Base-by-base conservation (phyloP, 176 grass and related monocot genomes). In the Cocos nucifera region DNA sequence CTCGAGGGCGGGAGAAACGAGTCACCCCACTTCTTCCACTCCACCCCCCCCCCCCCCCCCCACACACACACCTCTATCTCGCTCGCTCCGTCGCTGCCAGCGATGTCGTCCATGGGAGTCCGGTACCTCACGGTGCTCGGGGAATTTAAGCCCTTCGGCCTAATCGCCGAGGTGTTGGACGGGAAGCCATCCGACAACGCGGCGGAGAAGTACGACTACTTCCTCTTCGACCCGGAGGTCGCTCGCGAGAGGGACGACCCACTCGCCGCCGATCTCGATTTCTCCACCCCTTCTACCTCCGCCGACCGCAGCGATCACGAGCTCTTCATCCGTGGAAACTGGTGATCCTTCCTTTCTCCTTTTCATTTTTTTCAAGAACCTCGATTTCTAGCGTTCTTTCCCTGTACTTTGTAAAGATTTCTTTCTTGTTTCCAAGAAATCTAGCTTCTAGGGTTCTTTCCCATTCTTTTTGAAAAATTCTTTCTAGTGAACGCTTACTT, bases 241-340 rank as follows among this genome's bases (percentile, higher is more conserved):
- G 69, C 61, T 17, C 79, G 79, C 49, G 61, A 64, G 79, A 70
- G 21, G 53, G 58, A 15, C 72, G 79, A 72, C 23, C 72, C 77
- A 19, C 73, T 73, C 20, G 69, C 82, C 32, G 49, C 23, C 24
- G 29, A 49, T 12, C 74, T 69, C 15, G 54, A 58, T 27, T 57
- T 75, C 19, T 56, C 61, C 2, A 58, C 66, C 17, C 39, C 81
- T 3, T 71, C 71, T 10, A 64, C 55, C 20, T 72, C 82, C 10
- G 57, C 50, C 29, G 81, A 85, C 22, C 70, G 81, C 49, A 84
- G 83, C 69, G 92, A 97, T 72, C 92, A 97, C 76, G 92, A 97
- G 73, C 81, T 97, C 76, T 97, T 97, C 67, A 82, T 91, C 57
- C 87, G 92, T 61, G 92, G 80, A 44, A 97, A 88, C 58, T 59